Conservation (phyloP, 192 early-diverging fungal genomes). For the Linnemannia elongata region DNA sequence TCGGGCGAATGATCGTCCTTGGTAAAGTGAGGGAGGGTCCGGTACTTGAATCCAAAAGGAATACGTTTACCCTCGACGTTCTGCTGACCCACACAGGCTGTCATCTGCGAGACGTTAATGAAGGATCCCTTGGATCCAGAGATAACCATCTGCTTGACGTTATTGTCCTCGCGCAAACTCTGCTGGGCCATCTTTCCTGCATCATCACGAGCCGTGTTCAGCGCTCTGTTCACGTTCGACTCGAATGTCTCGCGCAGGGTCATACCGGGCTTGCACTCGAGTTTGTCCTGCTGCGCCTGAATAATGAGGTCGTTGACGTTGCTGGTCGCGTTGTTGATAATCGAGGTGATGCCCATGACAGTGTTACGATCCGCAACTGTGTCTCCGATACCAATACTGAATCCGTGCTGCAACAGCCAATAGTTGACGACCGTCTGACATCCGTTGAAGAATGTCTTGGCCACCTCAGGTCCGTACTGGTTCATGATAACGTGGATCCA, state of each 20-base stretch:
- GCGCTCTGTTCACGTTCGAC: slow-evolving; percentile 83
- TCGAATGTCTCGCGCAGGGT: slow-evolving; percentile 95
- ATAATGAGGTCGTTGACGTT: slow-evolving; percentile 85
- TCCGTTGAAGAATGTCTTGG: slow-evolving; percentile 93
- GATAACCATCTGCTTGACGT: slow-evolving; percentile 96
- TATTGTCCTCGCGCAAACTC: slow-evolving; percentile 91
- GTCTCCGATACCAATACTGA: slow-evolving; percentile 98
- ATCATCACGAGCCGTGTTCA: slow-evolving; percentile 93
- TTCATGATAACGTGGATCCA: slow-evolving; percentile 96
- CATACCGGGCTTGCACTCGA: slow-evolving; percentile 92
- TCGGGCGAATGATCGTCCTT: slow-evolving; percentile 98
- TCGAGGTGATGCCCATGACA: slow-evolving; percentile 82
- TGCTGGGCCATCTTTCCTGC: slow-evolving; percentile 89
- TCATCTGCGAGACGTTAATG: slow-evolving; percentile 98
- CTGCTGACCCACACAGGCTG: slow-evolving; percentile 99
- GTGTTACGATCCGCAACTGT: slow-evolving; percentile 91
- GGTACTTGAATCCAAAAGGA: slow-evolving; percentile 95
- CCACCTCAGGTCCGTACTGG: slow-evolving; percentile 89
- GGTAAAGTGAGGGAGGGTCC: slow-evolving; percentile 96
- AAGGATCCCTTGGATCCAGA: slow-evolving; percentile 96
- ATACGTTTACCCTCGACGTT: slow-evolving; percentile 99
- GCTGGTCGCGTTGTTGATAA: slow-evolving; percentile 81
- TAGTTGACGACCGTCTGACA: slow-evolving; percentile 95
- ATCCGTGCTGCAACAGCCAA: slow-evolving; percentile 95
- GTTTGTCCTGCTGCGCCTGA: slow-evolving; percentile 85